These are phyloP conservation scores for Inonotus hispidus DNA, from an alignment of 1,284 basidiomycete genomes.

Conservation along the genomic window DNA sequence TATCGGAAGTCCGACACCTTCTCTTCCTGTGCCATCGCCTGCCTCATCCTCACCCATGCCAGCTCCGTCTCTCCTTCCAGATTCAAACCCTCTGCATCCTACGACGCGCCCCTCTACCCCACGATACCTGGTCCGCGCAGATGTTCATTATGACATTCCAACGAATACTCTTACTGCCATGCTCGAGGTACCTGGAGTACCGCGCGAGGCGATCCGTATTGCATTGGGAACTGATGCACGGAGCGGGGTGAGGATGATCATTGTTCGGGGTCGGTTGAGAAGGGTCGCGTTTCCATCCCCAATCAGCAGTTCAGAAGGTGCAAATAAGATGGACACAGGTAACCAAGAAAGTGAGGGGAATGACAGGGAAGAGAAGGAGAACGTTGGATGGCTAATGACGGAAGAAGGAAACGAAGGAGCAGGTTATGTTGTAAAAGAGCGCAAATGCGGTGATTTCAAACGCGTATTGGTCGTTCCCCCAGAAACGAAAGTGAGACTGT, in stretches of 20 bases:
- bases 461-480: conserved; percentile 53
- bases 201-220: conserved; percentile 45
- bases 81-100: background rate
- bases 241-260: conserved; percentile 52
- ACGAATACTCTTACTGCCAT: conserved; percentile 45
- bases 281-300: conserved; percentile 13
- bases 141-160: conserved; percentile 45
- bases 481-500: conserved; percentile 45
- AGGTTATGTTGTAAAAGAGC: conserved; percentile 36
- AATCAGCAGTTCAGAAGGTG: background rate
- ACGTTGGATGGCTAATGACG: conserved; percentile 8
- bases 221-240: conserved; percentile 47
- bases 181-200: conserved; percentile 61
- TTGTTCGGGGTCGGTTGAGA: conserved; percentile 37
- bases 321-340: background rate
- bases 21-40: conserved; percentile 1
- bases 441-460: conserved; percentile 46
- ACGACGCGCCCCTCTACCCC: background rate
- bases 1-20: background rate
- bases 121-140: conserved; percentile 40
- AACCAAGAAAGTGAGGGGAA: too few relatives aligned
- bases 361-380: conserved; percentile 28
- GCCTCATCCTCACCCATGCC: background rate
- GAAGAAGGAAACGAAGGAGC: conserved; percentile 13
- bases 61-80: background rate